phyloP scores from a whole-genome alignment of 2,329 filamentous ascomycete genomes.

The Dothideomycetes sp. region DNA sequence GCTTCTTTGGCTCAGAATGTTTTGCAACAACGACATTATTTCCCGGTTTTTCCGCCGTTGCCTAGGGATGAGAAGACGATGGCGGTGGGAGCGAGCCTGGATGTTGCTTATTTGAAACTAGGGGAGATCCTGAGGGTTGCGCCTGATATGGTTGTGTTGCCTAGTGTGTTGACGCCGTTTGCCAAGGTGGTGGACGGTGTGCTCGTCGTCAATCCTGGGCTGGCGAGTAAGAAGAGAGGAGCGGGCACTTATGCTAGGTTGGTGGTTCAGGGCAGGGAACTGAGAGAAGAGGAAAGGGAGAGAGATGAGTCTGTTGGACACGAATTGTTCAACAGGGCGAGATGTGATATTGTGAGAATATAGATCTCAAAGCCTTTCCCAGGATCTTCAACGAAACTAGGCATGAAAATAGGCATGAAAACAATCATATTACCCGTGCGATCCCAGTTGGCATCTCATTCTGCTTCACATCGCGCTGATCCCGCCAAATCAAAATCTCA shows the following conservation, averaged over 20 bases:
- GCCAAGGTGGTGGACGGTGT: conserved; percentile 89
- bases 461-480: too few relatives aligned
- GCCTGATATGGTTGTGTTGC: conserved; percentile 76
- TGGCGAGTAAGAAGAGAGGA: conserved; percentile 71
- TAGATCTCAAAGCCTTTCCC: conserved; percentile 29
- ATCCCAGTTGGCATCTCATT: too few relatives aligned
- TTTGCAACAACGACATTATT: conserved; percentile 84
- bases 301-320: conserved; percentile 56
- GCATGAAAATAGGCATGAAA: too few relatives aligned
- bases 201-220: conserved; percentile 82
- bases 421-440: too few relatives aligned
- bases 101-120: conserved; percentile 75
- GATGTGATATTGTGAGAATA: conserved; percentile 82
- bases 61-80: conserved; percentile 44
- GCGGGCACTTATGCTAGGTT: conserved; percentile 80
- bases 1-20: conserved; percentile 66
- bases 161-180: conserved; percentile 76
- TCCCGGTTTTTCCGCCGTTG: conserved; percentile 76
- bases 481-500: too few relatives aligned
- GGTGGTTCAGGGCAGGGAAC: conserved; percentile 56
- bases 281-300: conserved; percentile 50
- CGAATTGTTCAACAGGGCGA: conserved; percentile 68
- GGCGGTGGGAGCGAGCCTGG: conserved; percentile 67
- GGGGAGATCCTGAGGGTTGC: conserved; percentile 82
- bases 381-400: too few relatives aligned